Percentiles rank a stretch among this genome's conserved stretches.
Conservation (phyloP, 345 rosid species). For the Eucalyptus decipiens region DNA sequence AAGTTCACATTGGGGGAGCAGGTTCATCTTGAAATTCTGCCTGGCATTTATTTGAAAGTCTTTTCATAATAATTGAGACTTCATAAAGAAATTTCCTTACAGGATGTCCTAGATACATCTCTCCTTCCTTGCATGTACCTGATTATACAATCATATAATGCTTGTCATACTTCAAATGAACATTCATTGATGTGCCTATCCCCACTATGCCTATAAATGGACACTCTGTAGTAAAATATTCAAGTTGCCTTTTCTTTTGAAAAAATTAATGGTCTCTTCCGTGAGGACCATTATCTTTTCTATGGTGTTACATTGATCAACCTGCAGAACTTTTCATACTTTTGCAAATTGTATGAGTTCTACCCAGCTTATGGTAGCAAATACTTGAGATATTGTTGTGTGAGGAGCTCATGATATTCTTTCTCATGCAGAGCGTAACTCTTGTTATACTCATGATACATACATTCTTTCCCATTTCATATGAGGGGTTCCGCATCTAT, state of each 20-base stretch:
- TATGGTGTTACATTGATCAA: neutral
- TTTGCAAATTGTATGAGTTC: neutral
- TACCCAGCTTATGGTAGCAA: neutral
- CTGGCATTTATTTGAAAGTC: neutral
- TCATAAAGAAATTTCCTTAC: neutral
- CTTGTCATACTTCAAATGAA: neutral
- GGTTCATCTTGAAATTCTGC: neutral
- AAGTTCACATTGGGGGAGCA: neutral
- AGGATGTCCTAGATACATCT: neutral
- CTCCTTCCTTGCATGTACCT: neutral
- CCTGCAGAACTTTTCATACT: neutral
- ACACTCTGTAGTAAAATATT: neutral
- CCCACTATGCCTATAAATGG: neutral
- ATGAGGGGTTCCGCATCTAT: conserved; percentile 60
- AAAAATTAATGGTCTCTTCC: neutral
- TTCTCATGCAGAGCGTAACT: conserved; percentile 46
- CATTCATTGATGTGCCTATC: neutral
- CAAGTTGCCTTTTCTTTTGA: neutral
- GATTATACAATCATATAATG: neutral
- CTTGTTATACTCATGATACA: conserved; percentile 46
- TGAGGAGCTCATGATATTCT: neutral
- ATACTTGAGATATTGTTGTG: neutral
- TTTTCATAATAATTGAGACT: neutral
- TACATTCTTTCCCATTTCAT: conserved; percentile 60
- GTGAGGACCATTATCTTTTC: neutral